A percentile compares a stretch with the other conserved stretches of the same genome.
Evolutionary conservation across 2,329 filamentous ascomycete species (phyloP).

Genomic region (Pseudocercospora fuligena): DNA sequence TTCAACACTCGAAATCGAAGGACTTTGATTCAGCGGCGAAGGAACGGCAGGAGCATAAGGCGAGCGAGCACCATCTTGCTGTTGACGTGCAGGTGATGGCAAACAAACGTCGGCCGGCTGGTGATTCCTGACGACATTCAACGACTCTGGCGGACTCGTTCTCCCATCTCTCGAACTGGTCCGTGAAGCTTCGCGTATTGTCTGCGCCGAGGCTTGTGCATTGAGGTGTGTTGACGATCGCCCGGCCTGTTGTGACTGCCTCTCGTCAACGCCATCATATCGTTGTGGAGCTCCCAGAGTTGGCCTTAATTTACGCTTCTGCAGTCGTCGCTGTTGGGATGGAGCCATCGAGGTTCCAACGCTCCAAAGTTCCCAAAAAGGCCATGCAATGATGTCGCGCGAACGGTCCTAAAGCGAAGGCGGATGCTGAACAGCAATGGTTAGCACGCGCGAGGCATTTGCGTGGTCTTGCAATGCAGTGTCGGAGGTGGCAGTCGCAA

Average conservation of each 20-base stretch:
- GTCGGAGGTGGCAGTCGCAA: constrained; percentile 8
- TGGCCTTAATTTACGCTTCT: constrained; percentile 26
- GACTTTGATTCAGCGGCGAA: constrained; percentile 28
- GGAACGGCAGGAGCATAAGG: constrained; percentile 46
- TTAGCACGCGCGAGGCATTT: constrained; percentile 16
- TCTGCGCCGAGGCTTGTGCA: constrained; percentile 42
- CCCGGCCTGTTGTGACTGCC: constrained; percentile 40
- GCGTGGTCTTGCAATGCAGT: constrained; percentile 10
- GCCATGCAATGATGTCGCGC: constrained; percentile 28
- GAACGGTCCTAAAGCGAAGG: constrained; percentile 5
- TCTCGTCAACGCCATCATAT: constrained; percentile 32
- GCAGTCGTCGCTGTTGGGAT: constrained; percentile 18
- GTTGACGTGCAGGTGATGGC: constrained; percentile 14
- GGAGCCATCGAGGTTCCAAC: constrained; percentile 29
- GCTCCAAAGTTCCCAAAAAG: constrained; percentile 23
- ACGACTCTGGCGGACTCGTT: constrained; percentile 13
- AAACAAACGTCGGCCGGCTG: constrained; percentile 15
- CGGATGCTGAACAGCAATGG: background rate
- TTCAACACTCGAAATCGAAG: constrained; percentile 25
- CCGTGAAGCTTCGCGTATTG: constrained; percentile 38
- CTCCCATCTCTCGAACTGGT: constrained; percentile 21
- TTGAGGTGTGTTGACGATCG: constrained; percentile 39
- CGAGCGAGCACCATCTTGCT: constrained; percentile 18
- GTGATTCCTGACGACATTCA: background rate
- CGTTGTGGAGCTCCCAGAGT: constrained; percentile 28